Evolutionary conservation across 352 stramenopile genomes (phyloP).

Genomic region (Globisporangium uncinulatum): DNA sequence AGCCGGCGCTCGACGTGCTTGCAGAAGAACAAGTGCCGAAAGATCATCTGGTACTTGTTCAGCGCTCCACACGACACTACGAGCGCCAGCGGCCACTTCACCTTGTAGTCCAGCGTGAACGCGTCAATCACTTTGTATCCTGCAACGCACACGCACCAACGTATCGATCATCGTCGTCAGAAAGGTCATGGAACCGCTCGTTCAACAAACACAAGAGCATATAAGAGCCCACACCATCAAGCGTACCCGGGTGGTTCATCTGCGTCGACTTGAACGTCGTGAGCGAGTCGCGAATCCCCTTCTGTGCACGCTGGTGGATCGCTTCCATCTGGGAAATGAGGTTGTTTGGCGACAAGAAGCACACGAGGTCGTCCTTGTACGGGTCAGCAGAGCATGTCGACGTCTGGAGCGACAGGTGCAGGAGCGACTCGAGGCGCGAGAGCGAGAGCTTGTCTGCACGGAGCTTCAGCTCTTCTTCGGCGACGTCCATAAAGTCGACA

Average conservation of each 20-base stretch:
- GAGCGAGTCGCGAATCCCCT: slow-evolving; percentile 55
- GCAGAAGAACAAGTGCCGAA: slow-evolving; percentile 98
- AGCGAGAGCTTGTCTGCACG: slow-evolving; percentile 84
- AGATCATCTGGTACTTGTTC: slow-evolving; percentile 98
- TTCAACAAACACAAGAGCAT: background rate
- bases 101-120: slow-evolving; percentile 95
- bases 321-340: slow-evolving; percentile 92
- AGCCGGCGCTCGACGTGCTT: slow-evolving; percentile 98
- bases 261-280: slow-evolving; percentile 66
- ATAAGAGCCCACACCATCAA: no score
- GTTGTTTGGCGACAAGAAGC: slow-evolving; percentile 80
- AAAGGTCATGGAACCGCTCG: no score
- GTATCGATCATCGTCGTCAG: no score
- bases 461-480: slow-evolving; percentile 92
- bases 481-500: slow-evolving; percentile 96
- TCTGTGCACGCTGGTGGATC: slow-evolving; percentile 84
- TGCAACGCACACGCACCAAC: slow-evolving; percentile 3
- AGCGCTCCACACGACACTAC: slow-evolving; percentile 92
- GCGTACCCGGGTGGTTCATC: slow-evolving; percentile 43
- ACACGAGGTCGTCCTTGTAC: slow-evolving; percentile 90
- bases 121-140: slow-evolving; percentile 93
- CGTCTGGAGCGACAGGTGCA: slow-evolving; percentile 92
- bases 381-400: slow-evolving; percentile 84
- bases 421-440: slow-evolving; percentile 89
- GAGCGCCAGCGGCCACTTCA: slow-evolving; percentile 97